Base-by-base conservation (phyloP, 2,329 filamentous ascomycete species). In the Onygenales sp. region DNA sequence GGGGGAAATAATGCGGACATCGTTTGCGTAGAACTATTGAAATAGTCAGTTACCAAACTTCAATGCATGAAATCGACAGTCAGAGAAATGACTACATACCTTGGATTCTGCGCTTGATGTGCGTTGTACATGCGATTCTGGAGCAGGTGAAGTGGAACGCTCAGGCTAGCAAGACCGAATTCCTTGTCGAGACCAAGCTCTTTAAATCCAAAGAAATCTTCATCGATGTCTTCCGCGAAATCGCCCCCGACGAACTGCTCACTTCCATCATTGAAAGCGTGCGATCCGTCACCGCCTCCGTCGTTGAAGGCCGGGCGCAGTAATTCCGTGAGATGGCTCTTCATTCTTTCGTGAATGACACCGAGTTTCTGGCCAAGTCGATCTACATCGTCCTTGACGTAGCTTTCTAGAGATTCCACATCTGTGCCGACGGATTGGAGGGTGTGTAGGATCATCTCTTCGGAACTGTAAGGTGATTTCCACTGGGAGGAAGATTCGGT, bases 181-280 rank as follows among this genome's bases (percentile, higher is more conserved):
- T 98, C 93, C 61, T 84, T 86, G 63, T 95, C 90, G 54, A 98
- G 79, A 43, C 93, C 93, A 45, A 98, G 81, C 56, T 95, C 91
- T 66, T 90, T 91, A 80, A 98, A 97, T 32, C 93, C 93, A 65
- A 98, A 98, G 80, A 96, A 98, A 72, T 98, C 93, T 74, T 98
- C 93, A 56, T 91, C 92, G 10, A 98, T 86, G 62, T 98, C 93
- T 67, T 96, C 93, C 0, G 93, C 93, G 67, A 98, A 98, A 69
- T 98, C 93, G 57, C 93, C 93, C 45, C 88, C 89, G 47, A 96
- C 85, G 62, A 97, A 98, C 66, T 97, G 93, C 59, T 98, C 93
- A 69, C 90, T 95, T 59, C 91, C 92, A 63, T 98, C 93, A 57
- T 94, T 89, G 77, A 98, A 98, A 6, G 90, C 88, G 53, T 86